Conservation (phyloP, 2,329 filamentous ascomycete genomes). For the Lachnellula willkommii region DNA sequence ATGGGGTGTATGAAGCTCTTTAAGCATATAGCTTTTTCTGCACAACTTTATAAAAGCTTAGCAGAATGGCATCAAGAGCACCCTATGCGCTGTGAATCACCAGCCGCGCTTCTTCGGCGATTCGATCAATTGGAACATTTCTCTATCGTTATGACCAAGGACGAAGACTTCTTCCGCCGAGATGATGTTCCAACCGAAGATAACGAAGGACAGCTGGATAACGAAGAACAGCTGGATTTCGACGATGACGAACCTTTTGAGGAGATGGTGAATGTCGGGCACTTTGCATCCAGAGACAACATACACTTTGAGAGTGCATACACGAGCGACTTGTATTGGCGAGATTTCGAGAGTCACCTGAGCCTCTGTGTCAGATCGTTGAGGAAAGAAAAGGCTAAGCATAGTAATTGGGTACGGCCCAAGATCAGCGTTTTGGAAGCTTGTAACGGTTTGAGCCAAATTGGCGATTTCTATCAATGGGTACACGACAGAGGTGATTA, state of each 20-base stretch:
- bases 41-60: neutral
- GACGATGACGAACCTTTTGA: neutral
- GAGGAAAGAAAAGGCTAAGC: neutral
- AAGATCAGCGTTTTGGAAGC: slow-evolving; percentile 8
- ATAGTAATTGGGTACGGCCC: slow-evolving; percentile 7
- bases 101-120: neutral
- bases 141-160: slow-evolving; percentile 1
- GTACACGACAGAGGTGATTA: slow-evolving; percentile 7
- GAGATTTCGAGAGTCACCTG: neutral
- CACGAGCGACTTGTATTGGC: neutral
- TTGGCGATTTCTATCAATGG: neutral
- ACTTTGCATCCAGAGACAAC: slow-evolving; percentile 8
- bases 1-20: slow-evolving; percentile 6
- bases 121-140: slow-evolving; percentile 7
- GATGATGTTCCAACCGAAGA: neutral
- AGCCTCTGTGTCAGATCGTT: neutral
- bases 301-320: slow-evolving; percentile 10
- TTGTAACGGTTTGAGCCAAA: slow-evolving; percentile 1
- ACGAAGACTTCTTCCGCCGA: neutral
- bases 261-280: neutral
- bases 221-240: neutral
- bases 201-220: neutral
- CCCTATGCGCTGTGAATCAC: neutral
- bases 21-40: slow-evolving; percentile 8
- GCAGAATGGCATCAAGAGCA: neutral